phyloP scores from a whole-genome alignment of 139 green algal genomes.

The Tetratostichococcus sp. region DNA sequence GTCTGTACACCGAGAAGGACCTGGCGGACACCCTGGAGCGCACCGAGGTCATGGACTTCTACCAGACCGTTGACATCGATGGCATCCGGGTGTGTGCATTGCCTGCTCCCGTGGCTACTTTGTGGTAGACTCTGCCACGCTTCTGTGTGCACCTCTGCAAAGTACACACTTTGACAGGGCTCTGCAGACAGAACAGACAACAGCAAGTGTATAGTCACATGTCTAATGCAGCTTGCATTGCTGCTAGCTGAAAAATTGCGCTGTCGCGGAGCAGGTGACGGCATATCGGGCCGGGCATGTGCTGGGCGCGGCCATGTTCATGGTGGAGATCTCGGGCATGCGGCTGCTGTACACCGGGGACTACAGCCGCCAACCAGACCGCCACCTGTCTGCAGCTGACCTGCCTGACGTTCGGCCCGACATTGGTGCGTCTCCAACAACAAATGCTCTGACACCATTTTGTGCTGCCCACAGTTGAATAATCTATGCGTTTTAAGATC shows the following conservation, averaged over 20 bases:
- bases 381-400: conserved; percentile 88
- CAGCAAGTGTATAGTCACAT: too few relatives aligned
- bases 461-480: too few relatives aligned
- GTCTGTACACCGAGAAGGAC: conserved; percentile 80
- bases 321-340: conserved; percentile 91
- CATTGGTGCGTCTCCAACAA: conserved; percentile 54
- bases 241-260: too few relatives aligned
- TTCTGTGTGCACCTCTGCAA: too few relatives aligned
- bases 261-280: conserved; percentile 58
- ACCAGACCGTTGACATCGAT: conserved; percentile 82
- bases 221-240: too few relatives aligned
- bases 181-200: too few relatives aligned
- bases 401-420: conserved; percentile 76
- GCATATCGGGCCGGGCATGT: conserved; percentile 92
- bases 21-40: conserved; percentile 74
- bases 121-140: too few relatives aligned
- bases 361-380: conserved; percentile 80
- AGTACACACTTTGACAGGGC: too few relatives aligned
- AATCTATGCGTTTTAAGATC: too few relatives aligned
- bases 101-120: too few relatives aligned
- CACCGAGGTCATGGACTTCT: conserved; percentile 97
- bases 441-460: too few relatives aligned
- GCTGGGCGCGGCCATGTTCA: conserved; percentile 98
- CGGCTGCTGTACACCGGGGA: conserved; percentile 93
- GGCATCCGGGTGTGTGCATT: conserved; percentile 62